Conservation (phyloP, 192 early-diverging fungal genomes). For the Paraglomus occultum region DNA sequence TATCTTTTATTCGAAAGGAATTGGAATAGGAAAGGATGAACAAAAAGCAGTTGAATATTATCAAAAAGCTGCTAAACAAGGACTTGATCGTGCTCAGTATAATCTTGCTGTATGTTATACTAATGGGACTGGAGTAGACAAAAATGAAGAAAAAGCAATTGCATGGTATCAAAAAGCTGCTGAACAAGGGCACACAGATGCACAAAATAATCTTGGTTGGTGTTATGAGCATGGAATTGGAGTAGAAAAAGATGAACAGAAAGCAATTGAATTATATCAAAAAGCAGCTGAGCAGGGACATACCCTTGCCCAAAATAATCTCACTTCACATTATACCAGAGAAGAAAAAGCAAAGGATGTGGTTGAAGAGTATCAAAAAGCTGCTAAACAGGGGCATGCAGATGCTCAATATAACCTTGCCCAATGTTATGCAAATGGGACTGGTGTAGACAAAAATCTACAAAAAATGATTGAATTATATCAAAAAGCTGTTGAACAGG, state of each 20-base stretch:
- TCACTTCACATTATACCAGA: too few species aligned
- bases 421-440: too few species aligned
- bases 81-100: slow-evolving; percentile 58
- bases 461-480: too few species aligned
- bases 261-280: slow-evolving; percentile 59
- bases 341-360: too few species aligned
- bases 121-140: too few species aligned
- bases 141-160: slow-evolving; percentile 31
- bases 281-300: slow-evolving; percentile 55
- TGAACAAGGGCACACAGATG: slow-evolving; percentile 39
- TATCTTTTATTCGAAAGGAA: slow-evolving; percentile 72
- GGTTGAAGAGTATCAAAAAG: too few species aligned
- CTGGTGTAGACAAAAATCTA: too few species aligned
- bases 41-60: slow-evolving; percentile 56
- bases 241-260: slow-evolving; percentile 43
- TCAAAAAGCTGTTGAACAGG: too few species aligned
- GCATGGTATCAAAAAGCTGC: slow-evolving; percentile 53
- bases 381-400: too few species aligned
- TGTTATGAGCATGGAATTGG: slow-evolving; percentile 62
- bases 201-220: too few species aligned
- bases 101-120: slow-evolving; percentile 48
- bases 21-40: slow-evolving; percentile 59
- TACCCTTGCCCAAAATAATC: slow-evolving; percentile 48
- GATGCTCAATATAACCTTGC: too few species aligned
- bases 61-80: slow-evolving; percentile 50